Evolutionary conservation across 306 rosid genomes (phyloP).

Genomic region (Luffa aegyptiaca): DNA sequence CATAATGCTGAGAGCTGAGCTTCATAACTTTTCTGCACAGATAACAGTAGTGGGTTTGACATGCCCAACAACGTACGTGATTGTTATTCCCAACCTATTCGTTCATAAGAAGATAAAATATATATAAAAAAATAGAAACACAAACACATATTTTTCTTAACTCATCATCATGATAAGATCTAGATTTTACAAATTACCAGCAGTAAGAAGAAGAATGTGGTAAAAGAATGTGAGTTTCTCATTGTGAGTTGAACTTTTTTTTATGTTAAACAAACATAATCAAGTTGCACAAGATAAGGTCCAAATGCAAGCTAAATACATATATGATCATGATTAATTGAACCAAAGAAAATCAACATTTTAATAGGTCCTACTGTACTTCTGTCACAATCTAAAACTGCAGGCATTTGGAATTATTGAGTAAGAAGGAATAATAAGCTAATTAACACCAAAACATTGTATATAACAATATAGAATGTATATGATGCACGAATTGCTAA

Average conservation of each 20-base stretch:
- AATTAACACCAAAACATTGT: background rate
- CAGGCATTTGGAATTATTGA: background rate
- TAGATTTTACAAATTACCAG: no score
- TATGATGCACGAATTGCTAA: no score
- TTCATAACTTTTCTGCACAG: slow-evolving; percentile 47
- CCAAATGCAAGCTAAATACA: no score
- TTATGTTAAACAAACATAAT: no score
- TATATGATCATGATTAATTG: no score
- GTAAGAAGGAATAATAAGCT: background rate
- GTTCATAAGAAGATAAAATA: background rate
- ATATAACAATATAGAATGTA: background rate
- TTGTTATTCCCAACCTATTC: slow-evolving; percentile 74
- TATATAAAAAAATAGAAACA: background rate
- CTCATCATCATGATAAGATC: no score
- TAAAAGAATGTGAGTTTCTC: no score
- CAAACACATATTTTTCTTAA: background rate
- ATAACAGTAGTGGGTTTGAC: slow-evolving; percentile 67
- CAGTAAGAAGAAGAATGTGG: no score
- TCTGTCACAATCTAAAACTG: background rate
- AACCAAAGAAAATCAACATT: background rate
- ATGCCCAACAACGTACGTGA: slow-evolving; percentile 12
- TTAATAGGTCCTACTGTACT: background rate
- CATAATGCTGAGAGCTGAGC: slow-evolving; percentile 66
- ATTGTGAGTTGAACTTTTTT: no score
- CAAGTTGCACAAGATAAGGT: no score